A percentile compares a stretch with the other conserved stretches of the same genome.
These are phyloP conservation scores for Dendrobium huoshanense DNA, from an alignment of 106 monocot genomes.

Conservation along the genomic window DNA sequence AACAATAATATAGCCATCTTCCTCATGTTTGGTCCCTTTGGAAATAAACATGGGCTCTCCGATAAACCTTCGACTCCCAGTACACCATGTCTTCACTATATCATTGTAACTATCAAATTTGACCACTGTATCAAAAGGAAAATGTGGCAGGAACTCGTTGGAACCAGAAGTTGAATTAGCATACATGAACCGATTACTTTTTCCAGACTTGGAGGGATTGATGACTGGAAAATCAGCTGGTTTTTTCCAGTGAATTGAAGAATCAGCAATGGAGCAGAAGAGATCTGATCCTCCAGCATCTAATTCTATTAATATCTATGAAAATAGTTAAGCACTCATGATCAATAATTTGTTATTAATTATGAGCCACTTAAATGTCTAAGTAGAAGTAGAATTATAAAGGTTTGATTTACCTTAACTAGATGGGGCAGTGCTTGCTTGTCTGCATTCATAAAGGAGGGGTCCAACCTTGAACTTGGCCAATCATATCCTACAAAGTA, in stretches of 20 bases:
- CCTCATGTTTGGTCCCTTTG: slow-evolving; percentile 37
- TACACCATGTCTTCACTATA: slow-evolving; percentile 42
- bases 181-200: slow-evolving; percentile 41
- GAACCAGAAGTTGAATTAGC: slow-evolving; percentile 36
- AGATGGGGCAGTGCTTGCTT: slow-evolving; percentile 49
- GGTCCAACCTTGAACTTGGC: slow-evolving; percentile 47
- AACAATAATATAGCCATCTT: slow-evolving; percentile 65
- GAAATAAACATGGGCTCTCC: slow-evolving; percentile 78
- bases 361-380: no score
- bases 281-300: slow-evolving; percentile 18
- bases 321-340: not conserved
- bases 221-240: slow-evolving; percentile 70
- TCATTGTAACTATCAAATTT: slow-evolving; percentile 43
- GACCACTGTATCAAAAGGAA: slow-evolving; percentile 66
- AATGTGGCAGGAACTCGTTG: slow-evolving; percentile 46
- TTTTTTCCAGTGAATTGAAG: slow-evolving; percentile 31
- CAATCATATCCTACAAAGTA: slow-evolving; percentile 59
- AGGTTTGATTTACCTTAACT: slow-evolving; percentile 28
- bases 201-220: slow-evolving; percentile 53
- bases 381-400: no score
- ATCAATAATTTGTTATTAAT: no score
- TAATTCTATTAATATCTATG: slow-evolving; percentile 44
- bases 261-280: slow-evolving; percentile 18
- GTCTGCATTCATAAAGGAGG: slow-evolving; percentile 58
- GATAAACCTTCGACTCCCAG: slow-evolving; percentile 49